Percentiles rank a stretch among this genome's conserved stretches.
Conservation (phyloP, 768 basidiomycete species). For the Mycena filopes region DNA sequence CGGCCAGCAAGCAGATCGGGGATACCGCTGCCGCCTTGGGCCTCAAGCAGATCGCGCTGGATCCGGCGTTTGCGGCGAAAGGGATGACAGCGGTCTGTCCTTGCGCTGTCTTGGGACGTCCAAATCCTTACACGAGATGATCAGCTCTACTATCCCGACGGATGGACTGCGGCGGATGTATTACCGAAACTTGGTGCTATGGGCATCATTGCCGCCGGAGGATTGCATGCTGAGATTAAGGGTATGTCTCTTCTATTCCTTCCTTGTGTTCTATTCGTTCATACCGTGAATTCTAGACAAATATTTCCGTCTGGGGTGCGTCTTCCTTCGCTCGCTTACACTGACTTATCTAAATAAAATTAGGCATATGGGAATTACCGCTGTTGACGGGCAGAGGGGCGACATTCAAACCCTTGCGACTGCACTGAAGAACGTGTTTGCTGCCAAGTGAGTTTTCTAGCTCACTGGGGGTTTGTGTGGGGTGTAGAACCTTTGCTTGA, state of each 20-base stretch:
- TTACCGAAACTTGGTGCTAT: slow-evolving; percentile 77
- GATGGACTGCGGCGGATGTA: slow-evolving; percentile 79
- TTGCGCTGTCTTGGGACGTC: neutral
- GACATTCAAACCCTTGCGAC: slow-evolving; percentile 81
- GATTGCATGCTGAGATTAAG: slow-evolving; percentile 86
- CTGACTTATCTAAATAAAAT: slow-evolving; percentile 18
- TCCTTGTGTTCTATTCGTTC: neutral
- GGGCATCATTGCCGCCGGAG: slow-evolving; percentile 87
- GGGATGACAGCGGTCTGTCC: slow-evolving; percentile 88
- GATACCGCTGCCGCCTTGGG: slow-evolving; percentile 72
- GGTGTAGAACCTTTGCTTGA: slow-evolving; percentile 5
- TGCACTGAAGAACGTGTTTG: slow-evolving; percentile 69
- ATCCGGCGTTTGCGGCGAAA: slow-evolving; percentile 77
- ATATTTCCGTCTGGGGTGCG: slow-evolving; percentile 91
- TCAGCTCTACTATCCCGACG: slow-evolving; percentile 87
- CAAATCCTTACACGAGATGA: slow-evolving; percentile 8
- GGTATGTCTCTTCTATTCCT: slow-evolving; percentile 52
- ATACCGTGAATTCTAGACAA: slow-evolving; percentile 59
- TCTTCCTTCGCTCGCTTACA: slow-evolving; percentile 27
- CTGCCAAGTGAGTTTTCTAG: slow-evolving; percentile 19
- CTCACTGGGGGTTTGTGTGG: neutral
- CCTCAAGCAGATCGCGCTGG: slow-evolving; percentile 75
- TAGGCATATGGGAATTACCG: slow-evolving; percentile 94
- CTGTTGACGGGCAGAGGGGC: slow-evolving; percentile 71
- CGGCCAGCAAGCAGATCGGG: slow-evolving; percentile 76